Conservation (phyloP, 2,329 filamentous ascomycete species). For the Colletotrichum chrysophilum region DNA sequence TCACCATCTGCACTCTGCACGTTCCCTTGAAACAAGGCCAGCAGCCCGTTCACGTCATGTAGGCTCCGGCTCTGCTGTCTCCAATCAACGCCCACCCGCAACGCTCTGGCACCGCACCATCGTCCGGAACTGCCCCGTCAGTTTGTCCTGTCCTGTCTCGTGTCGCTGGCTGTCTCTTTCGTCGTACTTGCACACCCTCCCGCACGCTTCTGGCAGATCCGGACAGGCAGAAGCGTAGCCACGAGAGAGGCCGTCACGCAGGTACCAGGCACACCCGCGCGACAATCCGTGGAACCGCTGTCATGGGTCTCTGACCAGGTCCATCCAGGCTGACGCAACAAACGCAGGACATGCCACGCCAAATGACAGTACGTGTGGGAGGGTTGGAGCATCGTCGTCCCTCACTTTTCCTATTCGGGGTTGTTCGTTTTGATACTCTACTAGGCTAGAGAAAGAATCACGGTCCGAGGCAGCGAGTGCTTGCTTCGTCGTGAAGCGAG, state of each 20-base stretch:
- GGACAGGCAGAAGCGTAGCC: not conserved
- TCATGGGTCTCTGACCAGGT: conserved; percentile 5
- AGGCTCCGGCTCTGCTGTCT: not conserved
- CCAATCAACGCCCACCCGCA: not conserved
- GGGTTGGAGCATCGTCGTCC: not conserved
- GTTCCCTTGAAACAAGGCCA: conserved; percentile 16
- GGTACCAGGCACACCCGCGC: not conserved
- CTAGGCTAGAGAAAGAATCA: not conserved
- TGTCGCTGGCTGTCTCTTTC: not conserved
- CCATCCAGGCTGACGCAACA: conserved; percentile 4
- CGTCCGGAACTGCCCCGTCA: not conserved
- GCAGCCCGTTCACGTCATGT: not conserved
- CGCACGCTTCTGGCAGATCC: not conserved
- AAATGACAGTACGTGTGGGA: not conserved
- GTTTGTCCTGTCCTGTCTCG: not conserved
- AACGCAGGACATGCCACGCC: not conserved
- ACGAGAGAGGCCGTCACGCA: not conserved
- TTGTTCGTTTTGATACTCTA: not conserved
- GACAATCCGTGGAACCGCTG: conserved; percentile 5
- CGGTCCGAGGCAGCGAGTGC: not conserved
- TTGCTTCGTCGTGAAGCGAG: not conserved
- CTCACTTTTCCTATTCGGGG: not conserved
- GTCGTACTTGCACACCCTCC: not conserved
- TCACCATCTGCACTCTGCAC: conserved; percentile 2
- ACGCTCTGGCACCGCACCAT: not conserved